phyloP scores from a whole-genome alignment of 371 early-diverging fungal species.

The Apophysomyces ossiformis region DNA sequence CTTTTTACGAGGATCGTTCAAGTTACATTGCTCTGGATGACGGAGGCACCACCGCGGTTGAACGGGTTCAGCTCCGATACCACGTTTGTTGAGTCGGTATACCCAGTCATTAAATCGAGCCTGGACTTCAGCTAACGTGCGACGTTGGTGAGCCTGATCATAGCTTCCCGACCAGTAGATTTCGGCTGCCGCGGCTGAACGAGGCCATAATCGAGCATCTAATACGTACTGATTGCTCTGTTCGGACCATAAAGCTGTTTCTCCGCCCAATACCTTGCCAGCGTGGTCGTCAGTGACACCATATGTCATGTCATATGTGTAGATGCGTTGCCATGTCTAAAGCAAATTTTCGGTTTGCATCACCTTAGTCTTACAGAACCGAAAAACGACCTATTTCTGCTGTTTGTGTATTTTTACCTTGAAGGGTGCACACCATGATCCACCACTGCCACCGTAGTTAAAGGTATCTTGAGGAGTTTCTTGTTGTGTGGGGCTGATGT shows the following conservation, averaged over 20 bases:
- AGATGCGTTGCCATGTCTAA: constrained; percentile 82
- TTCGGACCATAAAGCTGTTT: constrained; percentile 76
- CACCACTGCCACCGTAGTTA: constrained; percentile 58
- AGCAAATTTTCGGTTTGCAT: neutral
- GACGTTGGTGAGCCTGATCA: constrained; percentile 52
- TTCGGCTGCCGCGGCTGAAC: constrained; percentile 75
- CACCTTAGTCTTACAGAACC: neutral
- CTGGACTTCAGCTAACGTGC: constrained; percentile 32
- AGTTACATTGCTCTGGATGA: constrained; percentile 70
- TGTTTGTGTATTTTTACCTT: constrained; percentile 19
- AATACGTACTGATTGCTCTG: constrained; percentile 66
- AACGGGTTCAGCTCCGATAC: constrained; percentile 67
- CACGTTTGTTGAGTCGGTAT: constrained; percentile 66
- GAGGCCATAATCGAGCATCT: constrained; percentile 75
- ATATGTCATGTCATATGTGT: constrained; percentile 68
- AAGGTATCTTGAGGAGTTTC: constrained; percentile 33
- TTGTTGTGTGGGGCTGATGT: constrained; percentile 42
- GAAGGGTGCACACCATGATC: constrained; percentile 73
- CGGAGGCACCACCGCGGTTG: constrained; percentile 75
- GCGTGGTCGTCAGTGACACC: constrained; percentile 57
- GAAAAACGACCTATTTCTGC: neutral
- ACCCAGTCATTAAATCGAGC: constrained; percentile 49
- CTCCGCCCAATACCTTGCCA: constrained; percentile 50
- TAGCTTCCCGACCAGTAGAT: constrained; percentile 76
- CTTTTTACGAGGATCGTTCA: constrained; percentile 12